phyloP scores from a whole-genome alignment of 768 basidiomycete species.

The Exidia glandulosa region DNA sequence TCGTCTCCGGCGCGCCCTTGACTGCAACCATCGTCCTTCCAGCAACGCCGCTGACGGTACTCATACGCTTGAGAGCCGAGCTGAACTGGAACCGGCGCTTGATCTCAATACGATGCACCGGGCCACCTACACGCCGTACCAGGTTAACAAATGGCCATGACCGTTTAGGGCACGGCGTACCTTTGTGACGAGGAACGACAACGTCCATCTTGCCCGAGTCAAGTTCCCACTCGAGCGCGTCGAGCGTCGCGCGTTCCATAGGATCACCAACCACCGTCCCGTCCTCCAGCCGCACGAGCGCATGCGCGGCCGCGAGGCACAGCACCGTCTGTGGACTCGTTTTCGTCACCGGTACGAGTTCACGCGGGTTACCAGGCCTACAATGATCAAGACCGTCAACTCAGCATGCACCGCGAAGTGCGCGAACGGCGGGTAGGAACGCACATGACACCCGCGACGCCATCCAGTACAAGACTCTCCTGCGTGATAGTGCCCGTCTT shows the following conservation, averaged over 20 bases:
- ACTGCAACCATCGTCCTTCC: conserved; percentile 60
- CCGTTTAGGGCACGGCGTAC: not conserved
- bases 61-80: conserved; percentile 95
- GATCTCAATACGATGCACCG: conserved; percentile 43
- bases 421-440: conserved; percentile 19
- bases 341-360: conserved; percentile 70
- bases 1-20: conserved; percentile 96
- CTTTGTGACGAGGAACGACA: not conserved
- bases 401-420: not conserved
- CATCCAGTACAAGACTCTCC: conserved; percentile 89
- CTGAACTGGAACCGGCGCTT: conserved; percentile 96
- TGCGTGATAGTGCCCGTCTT: conserved; percentile 99
- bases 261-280: conserved; percentile 93
- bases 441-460: conserved; percentile 83
- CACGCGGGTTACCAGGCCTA: conserved; percentile 49
- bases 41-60: conserved; percentile 62
- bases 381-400: not conserved
- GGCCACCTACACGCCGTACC: conserved; percentile 9
- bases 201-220: conserved; percentile 37
- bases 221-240: conserved; percentile 83
- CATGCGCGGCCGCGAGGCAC: conserved; percentile 90
- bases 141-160: not conserved
- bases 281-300: conserved; percentile 87
- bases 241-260: conserved; percentile 96
- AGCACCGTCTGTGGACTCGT: conserved; percentile 67